Percentiles rank a stretch among this genome's conserved stretches.
Conservation (phyloP, 306 rosid genomes). For the Corylus heterophylla region DNA sequence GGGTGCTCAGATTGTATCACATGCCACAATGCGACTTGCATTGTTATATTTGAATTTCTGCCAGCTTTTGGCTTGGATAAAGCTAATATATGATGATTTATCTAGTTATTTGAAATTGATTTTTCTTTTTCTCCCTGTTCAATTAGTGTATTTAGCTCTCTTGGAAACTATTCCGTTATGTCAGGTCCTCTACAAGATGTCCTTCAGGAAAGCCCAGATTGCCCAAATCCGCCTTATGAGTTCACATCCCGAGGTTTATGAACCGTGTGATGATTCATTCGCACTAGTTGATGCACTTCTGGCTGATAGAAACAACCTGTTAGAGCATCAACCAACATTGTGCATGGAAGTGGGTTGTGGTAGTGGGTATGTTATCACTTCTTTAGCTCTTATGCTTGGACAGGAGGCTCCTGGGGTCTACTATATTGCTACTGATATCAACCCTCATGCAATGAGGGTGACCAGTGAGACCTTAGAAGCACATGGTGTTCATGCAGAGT, state of each 20-base stretch:
- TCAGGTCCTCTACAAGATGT: constrained; percentile 48
- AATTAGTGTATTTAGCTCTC: neutral
- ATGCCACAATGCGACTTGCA: neutral
- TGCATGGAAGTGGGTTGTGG: constrained; percentile 96
- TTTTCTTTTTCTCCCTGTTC: constrained; percentile 8
- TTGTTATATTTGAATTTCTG: neutral
- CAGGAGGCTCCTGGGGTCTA: constrained; percentile 49
- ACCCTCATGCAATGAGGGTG: constrained; percentile 67
- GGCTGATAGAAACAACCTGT: constrained; percentile 63
- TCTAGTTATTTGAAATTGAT: neutral
- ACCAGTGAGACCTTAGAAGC: constrained; percentile 75
- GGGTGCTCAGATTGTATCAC: too few species aligned
- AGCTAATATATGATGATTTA: neutral
- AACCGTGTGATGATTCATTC: constrained; percentile 95
- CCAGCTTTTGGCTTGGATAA: neutral
- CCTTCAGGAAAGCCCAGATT: constrained; percentile 69
- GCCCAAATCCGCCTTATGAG: constrained; percentile 88
- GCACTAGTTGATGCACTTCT: constrained; percentile 94
- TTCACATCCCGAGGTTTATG: constrained; percentile 89
- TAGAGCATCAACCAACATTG: constrained; percentile 63
- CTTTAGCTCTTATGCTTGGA: constrained; percentile 87
- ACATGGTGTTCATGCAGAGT: constrained; percentile 84
- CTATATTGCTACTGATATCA: constrained; percentile 89
- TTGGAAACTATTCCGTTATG: constrained; percentile 14
- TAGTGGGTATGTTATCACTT: constrained; percentile 91